Evolutionary conservation across 129 eudicot species (phyloP), one percentile per base, ranked within the genome.

Genomic region (Artemisia tridentata): DNA sequence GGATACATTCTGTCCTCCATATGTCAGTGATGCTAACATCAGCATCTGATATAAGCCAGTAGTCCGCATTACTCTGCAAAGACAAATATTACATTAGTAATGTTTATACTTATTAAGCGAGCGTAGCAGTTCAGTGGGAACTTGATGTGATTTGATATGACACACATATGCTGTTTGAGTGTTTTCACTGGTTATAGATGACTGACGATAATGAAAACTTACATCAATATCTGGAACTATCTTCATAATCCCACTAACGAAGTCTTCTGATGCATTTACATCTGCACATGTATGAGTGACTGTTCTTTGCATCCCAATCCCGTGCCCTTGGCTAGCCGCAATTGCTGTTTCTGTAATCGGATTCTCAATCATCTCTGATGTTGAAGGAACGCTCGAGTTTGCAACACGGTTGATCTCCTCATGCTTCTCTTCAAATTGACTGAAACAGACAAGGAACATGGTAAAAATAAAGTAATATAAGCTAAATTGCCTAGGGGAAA

Each of bases 341-440:
- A 57, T 63, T 34, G 72, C 60, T 53, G 72, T 46, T 60, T 75
- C 72, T 51, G 60, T 69, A 75, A 73, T 59, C 27, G 78, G 70
- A 75, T 72, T 72, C 60, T 81, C 83, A 41, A 70, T 54, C 41
- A 80, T 34, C 43, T 34, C 9, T 19, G 80, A 72, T 17, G 68
- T 38, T 69, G 86, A 73, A 67, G 85, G 87, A 54, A 63, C 15
- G 72, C 79, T 75, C 38, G 80, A 53, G 63, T 79, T 80, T 19
- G 72, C 95, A 21, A 6, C 80, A 67, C 81, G 87, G 74, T 82
- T 84, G 13, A 82, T 76, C 80, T 89, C 98, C 82, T 93, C 98
- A 78, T 89, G 85, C 68, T 89, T 92, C 72, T 92, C 98, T 89
- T 92, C 98, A 74, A 92, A 92, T 92, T 89, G 98, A 81, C 98